Percentiles rank a stretch among this genome's conserved stretches.
These are phyloP conservation scores for Penicillium sp. DNA, from an alignment of 2,329 filamentous ascomycete genomes.

Conservation along the genomic window DNA sequence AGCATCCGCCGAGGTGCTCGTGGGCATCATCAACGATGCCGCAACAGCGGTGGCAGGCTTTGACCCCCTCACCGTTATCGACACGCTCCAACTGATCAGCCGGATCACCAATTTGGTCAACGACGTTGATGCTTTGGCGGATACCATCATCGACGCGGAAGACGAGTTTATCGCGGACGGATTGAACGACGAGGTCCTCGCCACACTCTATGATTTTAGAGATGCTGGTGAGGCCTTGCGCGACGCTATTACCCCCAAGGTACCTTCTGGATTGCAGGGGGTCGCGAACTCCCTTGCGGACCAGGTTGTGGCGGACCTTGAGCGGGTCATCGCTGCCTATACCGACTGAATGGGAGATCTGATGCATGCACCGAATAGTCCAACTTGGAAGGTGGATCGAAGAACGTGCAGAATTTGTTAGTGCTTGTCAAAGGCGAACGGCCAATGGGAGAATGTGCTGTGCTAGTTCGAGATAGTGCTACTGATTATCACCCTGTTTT, in stretches of 20 bases:
- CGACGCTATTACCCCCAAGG: not conserved
- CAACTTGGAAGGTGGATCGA: too few relatives aligned
- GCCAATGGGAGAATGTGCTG: too few relatives aligned
- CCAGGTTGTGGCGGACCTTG: conserved; percentile 1
- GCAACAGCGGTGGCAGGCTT: not conserved
- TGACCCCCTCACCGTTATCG: not conserved
- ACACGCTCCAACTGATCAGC: too few relatives aligned
- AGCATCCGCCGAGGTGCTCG: not conserved
- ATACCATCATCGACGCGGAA: not conserved
- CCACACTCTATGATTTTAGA: not conserved
- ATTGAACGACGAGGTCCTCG: not conserved
- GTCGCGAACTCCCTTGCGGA: not conserved
- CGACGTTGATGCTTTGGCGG: not conserved
- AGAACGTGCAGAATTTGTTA: too few relatives aligned
- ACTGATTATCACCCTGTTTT: too few relatives aligned
- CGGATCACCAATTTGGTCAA: not conserved
- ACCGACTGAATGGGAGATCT: not conserved
- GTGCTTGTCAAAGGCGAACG: too few relatives aligned
- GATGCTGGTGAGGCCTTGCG: not conserved
- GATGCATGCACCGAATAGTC: too few relatives aligned
- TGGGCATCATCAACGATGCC: not conserved
- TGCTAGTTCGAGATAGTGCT: too few relatives aligned
- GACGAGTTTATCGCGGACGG: not conserved
- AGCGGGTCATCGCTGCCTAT: not conserved
- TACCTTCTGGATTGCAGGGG: not conserved